phyloP scores from a whole-genome alignment of 768 basidiomycete species.

The Hygrophorus russula region DNA sequence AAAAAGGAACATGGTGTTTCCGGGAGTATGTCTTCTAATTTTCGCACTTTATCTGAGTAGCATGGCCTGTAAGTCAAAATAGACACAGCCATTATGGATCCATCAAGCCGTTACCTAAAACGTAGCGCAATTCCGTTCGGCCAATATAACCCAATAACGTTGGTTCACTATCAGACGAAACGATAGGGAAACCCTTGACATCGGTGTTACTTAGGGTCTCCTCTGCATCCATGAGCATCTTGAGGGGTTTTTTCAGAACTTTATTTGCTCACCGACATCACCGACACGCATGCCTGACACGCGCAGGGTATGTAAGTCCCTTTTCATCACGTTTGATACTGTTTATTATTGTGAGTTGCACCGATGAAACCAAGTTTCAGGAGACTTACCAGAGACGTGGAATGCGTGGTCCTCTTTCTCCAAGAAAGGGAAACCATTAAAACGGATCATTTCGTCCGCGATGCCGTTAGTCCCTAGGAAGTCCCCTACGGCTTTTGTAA shows the following conservation, averaged over 20 bases:
- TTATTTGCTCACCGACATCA: constrained; percentile 57
- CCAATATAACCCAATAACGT: constrained; percentile 83
- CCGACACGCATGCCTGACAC: constrained; percentile 66
- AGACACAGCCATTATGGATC: background rate
- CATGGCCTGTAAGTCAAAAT: background rate
- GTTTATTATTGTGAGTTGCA: constrained; percentile 5
- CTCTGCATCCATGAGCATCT: constrained; percentile 32
- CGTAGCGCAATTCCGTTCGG: constrained; percentile 73
- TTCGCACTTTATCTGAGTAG: constrained; percentile 7
- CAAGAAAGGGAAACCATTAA: constrained; percentile 95
- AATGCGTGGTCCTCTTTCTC: constrained; percentile 93
- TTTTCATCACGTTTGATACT: constrained; percentile 90
- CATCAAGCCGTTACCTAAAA: constrained; percentile 47
- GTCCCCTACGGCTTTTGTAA: constrained; percentile 96
- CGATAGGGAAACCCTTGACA: constrained; percentile 88
- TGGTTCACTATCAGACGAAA: constrained; percentile 46
- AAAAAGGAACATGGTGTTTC: constrained; percentile 6
- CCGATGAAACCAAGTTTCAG: background rate
- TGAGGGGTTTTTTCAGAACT: background rate
- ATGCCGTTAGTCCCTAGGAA: constrained; percentile 89
- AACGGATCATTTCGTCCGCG: constrained; percentile 92
- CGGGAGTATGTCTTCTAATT: constrained; percentile 4
- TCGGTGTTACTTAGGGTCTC: constrained; percentile 55
- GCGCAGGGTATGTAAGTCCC: constrained; percentile 60
- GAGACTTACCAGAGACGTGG: constrained; percentile 69